Percentiles rank a stretch among this genome's conserved stretches.
These are phyloP conservation scores for Hyaloperonospora brassicae DNA, from an alignment of 352 stramenopile species.

Conservation along the genomic window DNA sequence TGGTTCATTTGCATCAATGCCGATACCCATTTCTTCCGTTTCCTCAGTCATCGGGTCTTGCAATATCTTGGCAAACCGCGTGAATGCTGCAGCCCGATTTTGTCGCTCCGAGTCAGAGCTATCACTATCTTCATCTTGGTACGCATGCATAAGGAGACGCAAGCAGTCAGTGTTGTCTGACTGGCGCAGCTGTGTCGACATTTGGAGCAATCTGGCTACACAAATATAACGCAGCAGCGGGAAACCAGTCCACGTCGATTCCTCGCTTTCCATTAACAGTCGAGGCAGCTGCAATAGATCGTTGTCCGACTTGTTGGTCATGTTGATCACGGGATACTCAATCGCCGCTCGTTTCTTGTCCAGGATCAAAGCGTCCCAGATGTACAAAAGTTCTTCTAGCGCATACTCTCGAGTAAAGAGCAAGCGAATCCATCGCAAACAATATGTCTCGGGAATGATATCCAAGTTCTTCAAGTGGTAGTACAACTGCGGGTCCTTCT, in stretches of 20 bases:
- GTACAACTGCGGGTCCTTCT: constrained; percentile 75
- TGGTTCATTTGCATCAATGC: background rate
- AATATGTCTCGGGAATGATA: constrained; percentile 76
- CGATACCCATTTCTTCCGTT: constrained; percentile 4
- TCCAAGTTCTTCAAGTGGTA: constrained; percentile 77
- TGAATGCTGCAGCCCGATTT: constrained; percentile 25
- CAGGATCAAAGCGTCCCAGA: constrained; percentile 71
- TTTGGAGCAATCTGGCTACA: constrained; percentile 47
- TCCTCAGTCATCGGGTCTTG: constrained; percentile 51
- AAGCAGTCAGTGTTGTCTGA: constrained; percentile 64
- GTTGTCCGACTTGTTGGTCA: constrained; percentile 25
- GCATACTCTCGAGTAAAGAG: constrained; percentile 71
- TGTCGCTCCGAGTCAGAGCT: constrained; percentile 3
- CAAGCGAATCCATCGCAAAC: constrained; percentile 69
- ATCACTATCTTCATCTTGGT: constrained; percentile 19
- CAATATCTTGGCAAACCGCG: constrained; percentile 45
- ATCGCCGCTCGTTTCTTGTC: constrained; percentile 27
- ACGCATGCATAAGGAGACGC: constrained; percentile 64
- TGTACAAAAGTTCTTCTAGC: constrained; percentile 45
- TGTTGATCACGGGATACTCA: constrained; percentile 31
- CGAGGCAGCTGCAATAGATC: constrained; percentile 34
- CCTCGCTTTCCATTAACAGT: constrained; percentile 12
- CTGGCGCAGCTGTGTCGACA: constrained; percentile 44
- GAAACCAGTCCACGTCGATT: constrained; percentile 47
- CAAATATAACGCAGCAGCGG: constrained; percentile 63